Percentiles rank a stretch among this genome's conserved stretches.
phyloP scores from a whole-genome alignment of 2,329 filamentous ascomycete genomes.

The Colletotrichum sp. region DNA sequence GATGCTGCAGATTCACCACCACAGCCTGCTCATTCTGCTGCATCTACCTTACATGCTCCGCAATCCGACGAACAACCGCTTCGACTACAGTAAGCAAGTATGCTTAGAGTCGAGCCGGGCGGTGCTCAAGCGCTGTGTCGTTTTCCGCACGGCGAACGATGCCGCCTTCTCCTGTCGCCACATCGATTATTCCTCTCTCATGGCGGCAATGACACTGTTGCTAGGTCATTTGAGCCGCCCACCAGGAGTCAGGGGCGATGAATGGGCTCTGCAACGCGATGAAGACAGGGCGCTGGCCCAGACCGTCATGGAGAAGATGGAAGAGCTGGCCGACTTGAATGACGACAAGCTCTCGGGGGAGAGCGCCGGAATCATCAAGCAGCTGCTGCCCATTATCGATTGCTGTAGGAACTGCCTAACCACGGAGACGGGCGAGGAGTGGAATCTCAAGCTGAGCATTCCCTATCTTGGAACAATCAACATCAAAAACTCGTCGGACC shows the following conservation, averaged over 20 bases:
- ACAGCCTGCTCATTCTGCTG: conserved; percentile 54
- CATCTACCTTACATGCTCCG: conserved; percentile 62
- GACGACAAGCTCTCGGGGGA: conserved; percentile 47
- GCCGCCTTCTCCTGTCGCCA: conserved; percentile 48
- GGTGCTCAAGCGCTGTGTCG: conserved; percentile 52
- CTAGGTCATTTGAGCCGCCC: conserved; percentile 50
- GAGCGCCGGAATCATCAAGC: conserved; percentile 46
- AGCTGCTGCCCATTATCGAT: conserved; percentile 47
- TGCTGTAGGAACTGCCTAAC: conserved; percentile 7
- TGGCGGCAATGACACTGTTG: conserved; percentile 56
- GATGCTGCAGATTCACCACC: conserved; percentile 56
- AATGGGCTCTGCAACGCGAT: conserved; percentile 28
- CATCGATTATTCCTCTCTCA: conserved; percentile 56
- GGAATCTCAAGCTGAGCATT: conserved; percentile 43
- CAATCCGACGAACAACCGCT: conserved; percentile 38
- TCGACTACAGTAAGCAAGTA: conserved; percentile 53
- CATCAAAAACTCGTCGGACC: conserved; percentile 31
- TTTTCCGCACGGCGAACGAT: conserved; percentile 47
- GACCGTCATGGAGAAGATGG: conserved; percentile 36
- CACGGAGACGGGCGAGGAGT: conserved; percentile 22
- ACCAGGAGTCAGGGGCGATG: conserved; percentile 15
- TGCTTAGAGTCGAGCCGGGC: conserved; percentile 57
- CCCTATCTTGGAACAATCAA: conserved; percentile 54
- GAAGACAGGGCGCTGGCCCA: conserved; percentile 43
- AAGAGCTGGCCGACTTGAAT: conserved; percentile 40